Percentiles rank a stretch among this genome's conserved stretches.
Conservation (phyloP, 768 basidiomycete genomes). For the Collybia mongolica region DNA sequence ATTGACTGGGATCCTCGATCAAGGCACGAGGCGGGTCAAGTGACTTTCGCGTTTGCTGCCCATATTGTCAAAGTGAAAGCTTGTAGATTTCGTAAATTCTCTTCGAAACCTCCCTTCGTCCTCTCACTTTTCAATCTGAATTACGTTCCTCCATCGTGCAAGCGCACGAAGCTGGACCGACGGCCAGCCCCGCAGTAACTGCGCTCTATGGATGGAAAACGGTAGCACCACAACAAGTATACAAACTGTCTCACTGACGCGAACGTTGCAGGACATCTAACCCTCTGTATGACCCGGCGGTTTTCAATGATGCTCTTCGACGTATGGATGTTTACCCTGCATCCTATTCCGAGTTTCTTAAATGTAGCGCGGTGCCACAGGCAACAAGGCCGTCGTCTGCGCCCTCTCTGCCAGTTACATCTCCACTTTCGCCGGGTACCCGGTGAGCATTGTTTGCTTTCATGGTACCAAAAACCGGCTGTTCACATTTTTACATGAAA, state of each 20-base stretch:
- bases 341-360: conserved; percentile 9
- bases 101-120: conserved; percentile 8
- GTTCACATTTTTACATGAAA: conserved; percentile 24
- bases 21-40: conserved; percentile 19
- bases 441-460: conserved; percentile 40
- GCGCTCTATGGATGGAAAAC: conserved; percentile 80
- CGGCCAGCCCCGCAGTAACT: conserved; percentile 55
- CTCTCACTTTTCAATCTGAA: conserved; percentile 15
- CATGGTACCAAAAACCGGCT: not conserved
- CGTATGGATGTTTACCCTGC: conserved; percentile 38
- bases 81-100: conserved; percentile 1
- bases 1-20: not conserved
- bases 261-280: conserved; percentile 46
- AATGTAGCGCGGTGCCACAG: conserved; percentile 34
- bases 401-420: conserved; percentile 90
- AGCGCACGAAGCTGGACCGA: conserved; percentile 72
- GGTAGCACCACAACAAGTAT: conserved; percentile 29
- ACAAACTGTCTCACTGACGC: conserved; percentile 19
- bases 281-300: conserved; percentile 61
- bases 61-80: conserved; percentile 3
- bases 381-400: conserved; percentile 85
- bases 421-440: conserved; percentile 91
- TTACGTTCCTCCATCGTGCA: conserved; percentile 44
- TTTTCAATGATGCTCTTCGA: conserved; percentile 65
- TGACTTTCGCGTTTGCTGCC: conserved; percentile 27